Evolutionary conservation across 345 rosid species (phyloP), one percentile per base, ranked within the genome.

Genomic region (Moricandia moricandioides): DNA sequence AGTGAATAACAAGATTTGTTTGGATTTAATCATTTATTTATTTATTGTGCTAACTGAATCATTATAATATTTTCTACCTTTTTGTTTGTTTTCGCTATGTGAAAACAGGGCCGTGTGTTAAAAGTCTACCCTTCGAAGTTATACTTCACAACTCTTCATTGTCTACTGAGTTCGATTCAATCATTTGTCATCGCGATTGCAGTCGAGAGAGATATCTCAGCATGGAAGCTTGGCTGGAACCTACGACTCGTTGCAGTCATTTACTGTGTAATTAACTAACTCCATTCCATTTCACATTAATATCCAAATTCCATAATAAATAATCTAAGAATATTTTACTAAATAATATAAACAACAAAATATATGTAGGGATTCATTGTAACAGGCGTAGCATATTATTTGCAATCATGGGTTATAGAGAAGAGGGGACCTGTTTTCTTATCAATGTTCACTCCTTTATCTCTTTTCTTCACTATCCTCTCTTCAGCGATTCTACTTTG

Each of bases 361-460:
- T 24, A 57, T 29, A 9, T 64, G 62, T 83, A 94, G 99, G 99
- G 99, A 49, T 70, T 95, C 62, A 83, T 88, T 75, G 99, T 95
- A 77, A 95, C 97, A 2, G 97, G 97, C 0, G 77, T 90, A 21
- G 83, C 99, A 17, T 90, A 82, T 78, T 95, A 91, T 80, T 67
- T 95, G 17, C 99, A 95, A 83, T 82, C 99, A 34, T 95, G 96
- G 97, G 83, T 95, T 33, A 83, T 95, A 56, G 99, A 91, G 82
- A 90, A 85, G 79, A 89, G 83, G 57, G 99, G 99, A 39, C 97
- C 99, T 39, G 97, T 95, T 4, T 90, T 90, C 77, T 75, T 92
- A 72, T 93, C 97, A 69, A 91, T 89, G 96, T 86, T 96, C 8
- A 91, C 93, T 7, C 99, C 99, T 6, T 69, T 95, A 70, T 73